These are phyloP conservation scores for Populus alba DNA, from an alignment of 345 rosid genomes.

Conservation along the genomic window DNA sequence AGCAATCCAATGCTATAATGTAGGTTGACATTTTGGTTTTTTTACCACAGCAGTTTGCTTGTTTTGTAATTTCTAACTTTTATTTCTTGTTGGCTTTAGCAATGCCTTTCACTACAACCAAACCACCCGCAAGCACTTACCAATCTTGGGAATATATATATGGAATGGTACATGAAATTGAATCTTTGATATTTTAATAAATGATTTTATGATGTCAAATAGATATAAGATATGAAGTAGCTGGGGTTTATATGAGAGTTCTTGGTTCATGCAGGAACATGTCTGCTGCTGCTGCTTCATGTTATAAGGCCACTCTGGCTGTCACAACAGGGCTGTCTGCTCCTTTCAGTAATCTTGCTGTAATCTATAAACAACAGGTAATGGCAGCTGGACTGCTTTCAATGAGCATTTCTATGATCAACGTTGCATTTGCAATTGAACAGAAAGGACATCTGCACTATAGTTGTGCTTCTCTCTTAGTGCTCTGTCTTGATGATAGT, in stretches of 20 bases:
- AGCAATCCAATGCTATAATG: conserved; percentile 90
- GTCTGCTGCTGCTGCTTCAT: conserved; percentile 75
- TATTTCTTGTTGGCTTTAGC: conserved; percentile 44
- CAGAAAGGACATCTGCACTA: neutral
- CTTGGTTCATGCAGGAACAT: conserved; percentile 60
- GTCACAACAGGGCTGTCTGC: conserved; percentile 96
- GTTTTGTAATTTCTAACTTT: conserved; percentile 1
- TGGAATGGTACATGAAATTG: conserved; percentile 73
- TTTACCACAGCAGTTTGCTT: neutral
- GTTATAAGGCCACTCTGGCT: conserved; percentile 82
- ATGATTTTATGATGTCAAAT: neutral
- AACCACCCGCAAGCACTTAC: conserved; percentile 96
- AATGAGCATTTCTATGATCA: neutral
- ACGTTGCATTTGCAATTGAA: neutral
- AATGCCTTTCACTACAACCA: conserved; percentile 87
- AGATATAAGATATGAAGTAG: neutral
- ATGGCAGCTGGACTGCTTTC: neutral
- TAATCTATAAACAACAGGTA: conserved; percentile 98
- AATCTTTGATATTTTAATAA: neutral
- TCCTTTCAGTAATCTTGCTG: conserved; percentile 93
- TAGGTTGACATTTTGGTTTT: conserved; percentile 28
- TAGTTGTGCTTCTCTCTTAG: neutral
- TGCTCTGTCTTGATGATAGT: neutral
- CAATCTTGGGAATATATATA: conserved; percentile 93
- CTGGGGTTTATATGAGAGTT: conserved; percentile 3